These are phyloP conservation scores for Ophiostoma montium DNA, from an alignment of 2,329 filamentous ascomycete species.

Conservation along the genomic window DNA sequence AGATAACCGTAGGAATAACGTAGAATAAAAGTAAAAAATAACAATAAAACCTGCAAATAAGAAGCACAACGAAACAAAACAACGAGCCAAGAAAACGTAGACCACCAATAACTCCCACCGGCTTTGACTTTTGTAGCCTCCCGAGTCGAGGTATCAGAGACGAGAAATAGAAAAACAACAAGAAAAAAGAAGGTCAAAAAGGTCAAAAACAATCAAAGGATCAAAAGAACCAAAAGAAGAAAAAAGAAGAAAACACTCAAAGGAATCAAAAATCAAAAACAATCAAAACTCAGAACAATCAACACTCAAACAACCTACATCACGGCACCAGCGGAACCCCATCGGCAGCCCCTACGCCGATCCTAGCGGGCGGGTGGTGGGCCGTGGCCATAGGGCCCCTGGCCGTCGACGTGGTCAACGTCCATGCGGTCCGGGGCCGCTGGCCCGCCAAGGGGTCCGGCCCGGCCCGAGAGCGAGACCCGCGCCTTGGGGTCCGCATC, in stretches of 20 bases:
- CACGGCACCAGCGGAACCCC: neutral
- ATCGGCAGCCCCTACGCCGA: neutral
- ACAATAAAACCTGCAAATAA: no score
- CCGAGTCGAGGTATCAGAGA: no score
- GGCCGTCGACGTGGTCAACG: slow-evolving; percentile 1
- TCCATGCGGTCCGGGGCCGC: slow-evolving; percentile 2
- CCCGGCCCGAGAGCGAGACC: neutral
- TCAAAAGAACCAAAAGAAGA: neutral
- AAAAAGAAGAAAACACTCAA: neutral
- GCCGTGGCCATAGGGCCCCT: neutral
- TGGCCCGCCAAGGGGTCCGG: neutral
- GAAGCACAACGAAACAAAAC: no score
- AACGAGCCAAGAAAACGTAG: no score
- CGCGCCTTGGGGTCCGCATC: neutral
- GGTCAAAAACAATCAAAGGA: neutral
- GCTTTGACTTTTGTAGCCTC: no score
- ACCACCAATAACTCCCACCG: no score
- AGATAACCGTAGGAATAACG: no score
- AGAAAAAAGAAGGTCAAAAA: neutral
- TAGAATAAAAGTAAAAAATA: no score
- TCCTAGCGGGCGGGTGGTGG: neutral
- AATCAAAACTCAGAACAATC: neutral
- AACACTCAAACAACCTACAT: neutral
- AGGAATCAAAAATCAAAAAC: neutral
- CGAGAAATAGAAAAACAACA: neutral